Base-by-base conservation (phyloP, 306 rosid species). In the Cajanus cajan region DNA sequence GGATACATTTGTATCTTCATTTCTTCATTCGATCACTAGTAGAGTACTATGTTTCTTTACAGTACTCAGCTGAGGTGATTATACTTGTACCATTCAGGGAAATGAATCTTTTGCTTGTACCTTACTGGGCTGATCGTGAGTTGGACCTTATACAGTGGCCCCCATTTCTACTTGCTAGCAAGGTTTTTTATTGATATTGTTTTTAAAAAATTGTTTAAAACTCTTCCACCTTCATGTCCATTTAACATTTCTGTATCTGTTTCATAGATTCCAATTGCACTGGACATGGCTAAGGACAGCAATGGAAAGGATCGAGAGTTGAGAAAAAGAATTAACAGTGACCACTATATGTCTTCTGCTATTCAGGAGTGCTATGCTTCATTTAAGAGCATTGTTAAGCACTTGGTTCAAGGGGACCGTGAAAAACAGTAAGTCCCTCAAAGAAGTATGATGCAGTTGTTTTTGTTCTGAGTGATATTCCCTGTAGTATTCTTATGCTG, bases 201-300 rank as follows among this genome's bases (percentile, higher is more conserved):
- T 41, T 19, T 50, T 28, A 28, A 28, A 28, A 43, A 58, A 11
- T 8, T 55, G 21, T 50, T 50, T 51, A n/a, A 37, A 78, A 57
- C 6, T 65, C 63, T 80, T 21, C 47, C 16, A 58, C 78, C 62
- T 72, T 70, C 48, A 22, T 80, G 55, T 59, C 31, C 50, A 39
- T 19, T n/a, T 59, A 47, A 7, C 68, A 45, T 84, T 63, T 70
- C 22, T 85, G 62, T 59, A 41, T 72, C 33, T 73, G 62, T 59
- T 78, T 21, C 33, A 4, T 85, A 95, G 98, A 95, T 95, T 76
- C 98, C 98, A 22, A 95, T 95, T 64, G 98, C 98, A 47, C 79
- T 95, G 78, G 98, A 95, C 87, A 95, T 95, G 98, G 98, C 98
- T 67, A 95, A 90, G 88, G 98, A 92, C 86, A 95, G 98, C 91